Conservation (phyloP, 371 early-diverging fungal genomes). For the Actinomortierella ambigua region DNA sequence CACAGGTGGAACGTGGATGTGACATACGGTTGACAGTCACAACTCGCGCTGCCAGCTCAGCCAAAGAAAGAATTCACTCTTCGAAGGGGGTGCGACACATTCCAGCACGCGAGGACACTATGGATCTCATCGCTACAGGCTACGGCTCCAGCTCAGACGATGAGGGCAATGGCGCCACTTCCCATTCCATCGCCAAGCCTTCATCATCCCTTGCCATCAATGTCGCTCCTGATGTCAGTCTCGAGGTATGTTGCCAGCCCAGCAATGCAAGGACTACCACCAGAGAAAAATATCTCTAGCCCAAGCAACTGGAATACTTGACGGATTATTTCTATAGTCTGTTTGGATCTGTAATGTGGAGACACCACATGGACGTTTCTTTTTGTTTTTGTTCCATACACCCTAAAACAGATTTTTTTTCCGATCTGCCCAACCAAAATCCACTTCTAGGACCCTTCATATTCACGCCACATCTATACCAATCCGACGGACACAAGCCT, state of each 20-base stretch:
- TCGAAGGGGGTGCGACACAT: no score
- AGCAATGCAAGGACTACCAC: not conserved
- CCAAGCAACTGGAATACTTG: not conserved
- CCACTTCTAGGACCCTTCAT: conserved; percentile 50
- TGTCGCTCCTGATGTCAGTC: conserved; percentile 76
- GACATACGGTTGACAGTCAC: no score
- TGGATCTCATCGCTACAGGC: conserved; percentile 44
- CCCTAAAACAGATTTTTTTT: not conserved
- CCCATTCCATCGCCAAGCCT: conserved; percentile 14
- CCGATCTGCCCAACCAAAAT: conserved; percentile 38
- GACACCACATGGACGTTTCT: no score
- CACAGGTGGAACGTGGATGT: no score
- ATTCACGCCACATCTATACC: conserved; percentile 53
- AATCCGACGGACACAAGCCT: conserved; percentile 72
- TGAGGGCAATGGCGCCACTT: conserved; percentile 48
- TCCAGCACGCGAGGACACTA: conserved; percentile 2
- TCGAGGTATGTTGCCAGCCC: conserved; percentile 57
- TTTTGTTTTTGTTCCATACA: not conserved
- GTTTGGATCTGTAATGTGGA: no score
- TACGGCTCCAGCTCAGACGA: conserved; percentile 62
- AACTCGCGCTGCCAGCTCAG: no score
- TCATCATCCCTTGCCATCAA: conserved; percentile 49
- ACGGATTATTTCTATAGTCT: not conserved
- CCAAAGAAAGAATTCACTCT: no score
- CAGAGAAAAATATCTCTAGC: not conserved